A percentile compares a stretch with the other conserved stretches of the same genome.
These are phyloP conservation scores for Mortierella hygrophila DNA, from an alignment of 192 early-diverging fungal species.

Conservation along the genomic window DNA sequence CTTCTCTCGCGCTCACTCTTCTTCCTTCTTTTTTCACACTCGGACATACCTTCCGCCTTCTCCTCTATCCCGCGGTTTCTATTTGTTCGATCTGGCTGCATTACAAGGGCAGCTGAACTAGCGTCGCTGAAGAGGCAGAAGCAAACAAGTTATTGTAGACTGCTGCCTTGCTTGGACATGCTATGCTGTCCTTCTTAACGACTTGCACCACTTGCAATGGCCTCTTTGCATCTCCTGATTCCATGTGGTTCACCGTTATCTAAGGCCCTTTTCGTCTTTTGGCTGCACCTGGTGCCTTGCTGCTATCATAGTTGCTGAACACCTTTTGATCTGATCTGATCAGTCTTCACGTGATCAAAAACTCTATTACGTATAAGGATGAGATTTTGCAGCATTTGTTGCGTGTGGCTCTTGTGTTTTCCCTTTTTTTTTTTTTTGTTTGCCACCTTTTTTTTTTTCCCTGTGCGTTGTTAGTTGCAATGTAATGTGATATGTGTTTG, in stretches of 20 bases:
- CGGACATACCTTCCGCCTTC: background rate
- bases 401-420: background rate
- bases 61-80: background rate
- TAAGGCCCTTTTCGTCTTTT: too few relatives aligned
- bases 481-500: background rate
- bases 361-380: background rate
- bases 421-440: background rate
- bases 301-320: too few relatives aligned
- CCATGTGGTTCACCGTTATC: too few relatives aligned
- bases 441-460: background rate
- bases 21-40: background rate
- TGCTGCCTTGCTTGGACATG: too few relatives aligned
- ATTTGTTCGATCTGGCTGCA: background rate
- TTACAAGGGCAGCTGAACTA: too few relatives aligned
- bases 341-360: background rate
- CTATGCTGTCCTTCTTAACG: too few relatives aligned
- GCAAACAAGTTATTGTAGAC: too few relatives aligned
- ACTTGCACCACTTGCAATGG: too few relatives aligned
- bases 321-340: too few relatives aligned
- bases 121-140: too few relatives aligned
- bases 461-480: background rate
- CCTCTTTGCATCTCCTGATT: too few relatives aligned
- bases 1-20: background rate
- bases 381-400: background rate
- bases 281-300: too few relatives aligned